A percentile compares a stretch with the other conserved stretches of the same genome.
Conservation (phyloP, 495 filamentous ascomycete species). For the Talaromyces thailandensis region DNA sequence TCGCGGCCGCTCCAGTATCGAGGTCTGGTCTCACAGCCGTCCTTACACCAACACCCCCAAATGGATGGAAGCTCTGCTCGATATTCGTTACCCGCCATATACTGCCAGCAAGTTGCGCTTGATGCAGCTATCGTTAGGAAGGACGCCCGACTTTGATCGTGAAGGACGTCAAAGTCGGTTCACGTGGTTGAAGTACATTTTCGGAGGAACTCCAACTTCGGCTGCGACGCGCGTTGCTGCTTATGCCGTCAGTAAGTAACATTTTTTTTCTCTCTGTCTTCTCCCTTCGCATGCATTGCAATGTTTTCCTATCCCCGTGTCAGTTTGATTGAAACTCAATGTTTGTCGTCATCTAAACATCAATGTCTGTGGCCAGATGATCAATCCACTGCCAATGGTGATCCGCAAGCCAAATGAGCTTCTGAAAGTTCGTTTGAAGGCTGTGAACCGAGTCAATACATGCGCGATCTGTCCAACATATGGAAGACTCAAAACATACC, state of each 20-base stretch:
- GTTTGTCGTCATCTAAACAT: conserved; percentile 3
- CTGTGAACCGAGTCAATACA: background rate
- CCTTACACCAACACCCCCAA: conserved; percentile 63
- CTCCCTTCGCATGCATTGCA: background rate
- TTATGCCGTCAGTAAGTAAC: conserved; percentile 39
- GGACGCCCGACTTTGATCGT: conserved; percentile 77
- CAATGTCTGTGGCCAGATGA: conserved; percentile 5
- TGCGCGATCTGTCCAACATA: background rate
- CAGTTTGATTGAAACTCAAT: conserved; percentile 1
- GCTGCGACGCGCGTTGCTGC: conserved; percentile 31
- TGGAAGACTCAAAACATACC: background rate
- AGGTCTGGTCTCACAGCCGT: conserved; percentile 74
- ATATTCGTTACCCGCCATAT: conserved; percentile 77
- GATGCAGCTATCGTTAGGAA: conserved; percentile 44
- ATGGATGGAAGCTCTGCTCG: conserved; percentile 72
- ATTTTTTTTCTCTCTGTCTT: conserved; percentile 1
- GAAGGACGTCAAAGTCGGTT: conserved; percentile 50
- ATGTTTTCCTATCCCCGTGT: background rate
- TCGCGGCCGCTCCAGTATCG: conserved; percentile 74
- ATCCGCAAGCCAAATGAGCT: background rate
- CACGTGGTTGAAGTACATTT: conserved; percentile 33
- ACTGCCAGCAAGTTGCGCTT: conserved; percentile 45
- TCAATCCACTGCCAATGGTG: background rate
- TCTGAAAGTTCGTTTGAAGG: background rate
- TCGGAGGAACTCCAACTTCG: conserved; percentile 32